Base-by-base conservation (phyloP, 257 asterid genomes). In the Primulina huaijiensis region DNA sequence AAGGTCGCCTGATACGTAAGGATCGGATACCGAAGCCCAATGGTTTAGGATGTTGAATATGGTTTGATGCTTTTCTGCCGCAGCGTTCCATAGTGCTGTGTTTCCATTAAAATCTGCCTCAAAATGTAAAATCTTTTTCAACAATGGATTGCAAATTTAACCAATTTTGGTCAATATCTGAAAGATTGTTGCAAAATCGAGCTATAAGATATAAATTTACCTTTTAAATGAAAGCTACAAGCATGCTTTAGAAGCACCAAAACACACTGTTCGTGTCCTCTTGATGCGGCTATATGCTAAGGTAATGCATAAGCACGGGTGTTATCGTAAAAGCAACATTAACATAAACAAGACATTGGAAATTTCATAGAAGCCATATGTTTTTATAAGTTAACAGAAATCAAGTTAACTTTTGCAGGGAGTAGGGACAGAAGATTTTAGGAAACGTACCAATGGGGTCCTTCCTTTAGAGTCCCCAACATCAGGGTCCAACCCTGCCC, bases 231-330 rank as follows among this genome's bases (percentile, higher is more conserved):
- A 33, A 87, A 70, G 83, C 88, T 89, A 29, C 96, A 90, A 6
- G 81, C 95, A 66, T 90, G 96, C 77, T 91, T 93, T 37, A 90
- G 97, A 67, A 93, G 97, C 67, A 89, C 90, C 67, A 82, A 78
- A 0, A 93, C 94, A 53, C 97, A 90, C 53, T 90, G 97, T 82
- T 93, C 97, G 33, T 89, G 87, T 71, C 98, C 99, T 77, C 78
- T 86, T 3, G 88, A 68, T 56, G 93, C 95, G 8, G 99, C 97
- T 75, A 93, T 87, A 57, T 90, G 99, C 99, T 92, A 83, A 71
- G 58, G 61, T 53, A 56, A 35, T n/a, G 25, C 1, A 30, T 17
- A 68, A 58, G 52, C 6, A 30, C 19, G 29, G 37, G 67, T 66
- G 70, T 59, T 8, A 69, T 57, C 33, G 37, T 19, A 50, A 16